phyloP scores from a whole-genome alignment of 2,329 filamentous ascomycete species.

The Balansia obtecta region DNA sequence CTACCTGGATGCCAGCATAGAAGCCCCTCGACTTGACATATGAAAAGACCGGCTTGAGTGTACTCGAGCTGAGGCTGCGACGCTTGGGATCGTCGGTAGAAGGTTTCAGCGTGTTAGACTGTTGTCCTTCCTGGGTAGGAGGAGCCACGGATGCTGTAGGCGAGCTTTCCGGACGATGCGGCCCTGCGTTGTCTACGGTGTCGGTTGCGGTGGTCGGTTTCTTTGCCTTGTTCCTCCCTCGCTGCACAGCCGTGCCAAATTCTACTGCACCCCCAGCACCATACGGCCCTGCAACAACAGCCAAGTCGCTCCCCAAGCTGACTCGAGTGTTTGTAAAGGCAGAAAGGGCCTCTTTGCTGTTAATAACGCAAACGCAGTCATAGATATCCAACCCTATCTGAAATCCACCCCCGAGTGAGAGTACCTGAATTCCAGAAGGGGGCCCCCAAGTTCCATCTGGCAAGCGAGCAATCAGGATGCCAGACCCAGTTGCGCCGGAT shows the following conservation, averaged over 20 bases:
- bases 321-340: constrained; percentile 66
- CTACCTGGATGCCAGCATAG: constrained; percentile 76
- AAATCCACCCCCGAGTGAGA: constrained; percentile 69
- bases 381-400: constrained; percentile 77
- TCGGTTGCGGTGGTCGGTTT: background rate
- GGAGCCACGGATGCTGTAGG: background rate
- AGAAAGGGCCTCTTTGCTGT: constrained; percentile 60
- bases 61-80: constrained; percentile 17
- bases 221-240: constrained; percentile 4
- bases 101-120: constrained; percentile 15
- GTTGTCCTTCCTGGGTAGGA: constrained; percentile 1
- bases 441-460: constrained; percentile 63
- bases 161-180: background rate
- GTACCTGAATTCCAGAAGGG: constrained; percentile 70
- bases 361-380: constrained; percentile 80
- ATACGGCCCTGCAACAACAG: constrained; percentile 56
- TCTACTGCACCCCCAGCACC: constrained; percentile 65
- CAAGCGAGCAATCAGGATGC: constrained; percentile 49
- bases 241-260: constrained; percentile 25
- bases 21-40: constrained; percentile 86
- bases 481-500: constrained; percentile 54
- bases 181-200: background rate
- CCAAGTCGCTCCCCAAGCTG: constrained; percentile 67
- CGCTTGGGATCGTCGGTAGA: constrained; percentile 12
- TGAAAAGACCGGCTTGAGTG: constrained; percentile 33